Conservation (phyloP, 2,329 filamentous ascomycete genomes). For the Nothopassalora personata region DNA sequence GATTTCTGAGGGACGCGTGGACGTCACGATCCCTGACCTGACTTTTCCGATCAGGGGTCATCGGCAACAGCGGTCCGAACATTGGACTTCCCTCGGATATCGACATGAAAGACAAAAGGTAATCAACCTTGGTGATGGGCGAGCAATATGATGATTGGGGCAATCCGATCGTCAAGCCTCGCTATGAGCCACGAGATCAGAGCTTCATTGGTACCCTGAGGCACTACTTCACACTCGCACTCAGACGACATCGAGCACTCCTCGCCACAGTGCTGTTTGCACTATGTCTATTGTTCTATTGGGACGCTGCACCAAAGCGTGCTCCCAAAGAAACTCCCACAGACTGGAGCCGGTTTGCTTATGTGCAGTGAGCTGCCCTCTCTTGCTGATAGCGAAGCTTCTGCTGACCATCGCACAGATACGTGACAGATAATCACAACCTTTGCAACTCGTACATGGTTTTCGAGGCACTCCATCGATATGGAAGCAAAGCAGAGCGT, state of each 20-base stretch:
- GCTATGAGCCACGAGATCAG: constrained; percentile 13
- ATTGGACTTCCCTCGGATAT: background rate
- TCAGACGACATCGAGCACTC: constrained; percentile 14
- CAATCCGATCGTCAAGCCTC: constrained; percentile 16
- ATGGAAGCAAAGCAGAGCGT: constrained; percentile 42
- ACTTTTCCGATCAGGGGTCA: background rate
- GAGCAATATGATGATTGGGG: constrained; percentile 24
- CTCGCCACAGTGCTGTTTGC: constrained; percentile 15
- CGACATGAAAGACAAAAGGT: background rate
- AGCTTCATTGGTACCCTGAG: constrained; percentile 12
- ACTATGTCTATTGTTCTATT: constrained; percentile 16
- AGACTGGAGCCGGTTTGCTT: constrained; percentile 21
- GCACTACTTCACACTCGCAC: constrained; percentile 7
- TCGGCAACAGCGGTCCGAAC: background rate
- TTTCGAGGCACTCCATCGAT: constrained; percentile 39
- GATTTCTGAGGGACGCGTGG: background rate
- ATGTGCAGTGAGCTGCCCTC: constrained; percentile 17
- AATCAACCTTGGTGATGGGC: constrained; percentile 8
- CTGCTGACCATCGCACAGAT: constrained; percentile 8
- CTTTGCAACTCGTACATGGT: constrained; percentile 33
- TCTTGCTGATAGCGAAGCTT: background rate
- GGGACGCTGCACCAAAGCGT: constrained; percentile 1
- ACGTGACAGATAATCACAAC: constrained; percentile 23
- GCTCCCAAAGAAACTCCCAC: constrained; percentile 5
- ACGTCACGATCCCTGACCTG: background rate